Evolutionary conservation across 225 moss, liverwort and hornwort genomes (phyloP).

Genomic region (Marchantia polymorpha): DNA sequence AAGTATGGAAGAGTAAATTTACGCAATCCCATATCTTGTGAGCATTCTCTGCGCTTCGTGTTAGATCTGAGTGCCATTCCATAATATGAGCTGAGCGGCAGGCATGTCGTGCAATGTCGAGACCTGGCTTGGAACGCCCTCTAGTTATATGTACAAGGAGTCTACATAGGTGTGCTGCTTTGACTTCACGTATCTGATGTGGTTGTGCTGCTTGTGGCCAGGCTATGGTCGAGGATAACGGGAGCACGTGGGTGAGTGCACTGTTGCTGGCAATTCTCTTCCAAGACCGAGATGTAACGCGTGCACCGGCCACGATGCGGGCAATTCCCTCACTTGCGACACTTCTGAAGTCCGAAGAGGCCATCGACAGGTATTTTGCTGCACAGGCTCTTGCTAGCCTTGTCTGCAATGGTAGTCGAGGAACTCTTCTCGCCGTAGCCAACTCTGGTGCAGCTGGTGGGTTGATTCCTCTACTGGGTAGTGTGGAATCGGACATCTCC

Average conservation of each 20-base stretch:
- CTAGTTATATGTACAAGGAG: background rate
- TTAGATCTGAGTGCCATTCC: too few relatives aligned
- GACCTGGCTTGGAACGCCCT: background rate
- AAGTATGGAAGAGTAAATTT: too few relatives aligned
- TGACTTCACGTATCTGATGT: background rate
- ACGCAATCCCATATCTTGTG: too few relatives aligned
- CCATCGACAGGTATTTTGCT: constrained; percentile 87
- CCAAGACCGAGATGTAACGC: constrained; percentile 96
- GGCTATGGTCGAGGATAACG: constrained; percentile 99
- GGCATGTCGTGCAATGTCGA: background rate
- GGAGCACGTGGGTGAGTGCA: constrained; percentile 98
- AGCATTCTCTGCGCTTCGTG: too few relatives aligned
- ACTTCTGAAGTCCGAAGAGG: constrained; percentile 91
- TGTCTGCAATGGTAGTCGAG: constrained; percentile 97
- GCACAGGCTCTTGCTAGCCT: constrained; percentile 96
- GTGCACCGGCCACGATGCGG: constrained; percentile 96
- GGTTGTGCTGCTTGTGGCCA: constrained; percentile 18
- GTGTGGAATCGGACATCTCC: constrained; percentile 76
- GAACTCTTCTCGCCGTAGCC: constrained; percentile 89
- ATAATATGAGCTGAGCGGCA: too few relatives aligned
- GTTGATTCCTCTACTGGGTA: constrained; percentile 82
- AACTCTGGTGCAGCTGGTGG: constrained; percentile 99
- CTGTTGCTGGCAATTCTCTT: constrained; percentile 86
- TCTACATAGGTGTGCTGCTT: background rate
- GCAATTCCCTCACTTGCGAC: constrained; percentile 90